Base-by-base conservation (phyloP, 345 rosid species). In the Lepidium sativum region DNA sequence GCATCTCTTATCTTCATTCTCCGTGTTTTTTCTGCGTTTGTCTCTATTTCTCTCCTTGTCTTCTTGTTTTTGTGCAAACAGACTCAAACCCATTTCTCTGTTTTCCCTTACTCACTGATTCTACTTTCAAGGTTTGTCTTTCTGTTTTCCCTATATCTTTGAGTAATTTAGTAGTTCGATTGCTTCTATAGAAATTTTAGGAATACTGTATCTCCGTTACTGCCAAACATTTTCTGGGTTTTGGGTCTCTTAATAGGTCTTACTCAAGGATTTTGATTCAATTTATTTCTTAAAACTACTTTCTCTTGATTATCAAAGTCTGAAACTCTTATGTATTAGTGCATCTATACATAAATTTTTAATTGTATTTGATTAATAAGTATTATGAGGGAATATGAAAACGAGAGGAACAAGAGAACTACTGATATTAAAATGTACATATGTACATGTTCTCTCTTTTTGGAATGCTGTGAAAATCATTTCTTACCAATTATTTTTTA, bases 21-120 rank as follows among this genome's bases (percentile, higher is more conserved):
- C 61, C 71, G 71, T 72, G 71, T 72, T 17, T 21, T 23, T 58
- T 51, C 76, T 65, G 70, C 65, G 76, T 71, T 49, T 51, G 51
- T 54, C 69, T 53, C 9, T 61, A 51, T 69, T 12, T 51, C 6
- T 8, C 21, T 25, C 38, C 16, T 8, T 11, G 32, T 1, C 7
- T 1, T 44, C 12, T 20, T 6, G 12, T 49, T 17, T 34, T 2
- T 42, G 9, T 10, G 10, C 13, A 68, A 9, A 25, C 29, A 58
- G 20, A 68, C 1, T 17, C 16, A 38, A 9, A 27, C 4, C 51
- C 16, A 68, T 27, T 39, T 35, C 65, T 47, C 13, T 57, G 47
- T 32, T 49, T 40, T 18, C 13, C 21, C 16, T 32, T 53, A 25
- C 39, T 60, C 21, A 6, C 23, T 20, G 10, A 37, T 37, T 34